Base-by-base conservation (phyloP, 2,329 filamentous ascomycete species). In the Scorias spongiosa region DNA sequence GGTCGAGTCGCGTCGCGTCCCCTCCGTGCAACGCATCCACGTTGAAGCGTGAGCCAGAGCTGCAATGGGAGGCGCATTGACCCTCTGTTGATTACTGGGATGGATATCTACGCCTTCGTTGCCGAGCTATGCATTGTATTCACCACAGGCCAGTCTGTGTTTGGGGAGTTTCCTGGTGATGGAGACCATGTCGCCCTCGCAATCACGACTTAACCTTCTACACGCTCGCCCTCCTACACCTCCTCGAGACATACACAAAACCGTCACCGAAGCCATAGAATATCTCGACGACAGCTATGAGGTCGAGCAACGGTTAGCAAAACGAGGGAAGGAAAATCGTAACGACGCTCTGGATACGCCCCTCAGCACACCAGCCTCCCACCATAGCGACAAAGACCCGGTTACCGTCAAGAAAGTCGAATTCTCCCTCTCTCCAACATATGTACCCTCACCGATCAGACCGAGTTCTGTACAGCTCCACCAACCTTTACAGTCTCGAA, bases 351-450 rank as follows among this genome's bases (percentile, higher is more conserved):
- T 15, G 15, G 32, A 36, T 36, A 36, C 32, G 15, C 32, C 32
- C 15, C 32, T 12, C 32, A 36, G 32, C 9, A 36, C 32, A 5
- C 32, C 32, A 12, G 32, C 32, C 15, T 36, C 32, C 11, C 12
- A 36, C 15, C 32, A 15, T 12, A 36, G 4, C 12, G 15, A 36
- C 12, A 36, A 36, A 15, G 32, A 36, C 57, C 47, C 50, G 55
- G 53, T 54, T 60, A 41, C 44, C 11, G 39, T 46, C 48, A 81
- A 80, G 63, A 71, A 70, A 51, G 80, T 84, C 50, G 75, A 70
- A 46, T 79, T 80, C 60, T 76, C 75, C 14, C 70, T 74, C 54
- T 73, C 67, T 60, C 67, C 71, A 10, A 70, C 71, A 39, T 73
- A 74, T 52, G 32, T 15, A 12, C 32, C 32, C 15, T 12, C 32